Base-by-base conservation (phyloP, 1,139 yeast species). In the Yamadazyma taylorii region DNA sequence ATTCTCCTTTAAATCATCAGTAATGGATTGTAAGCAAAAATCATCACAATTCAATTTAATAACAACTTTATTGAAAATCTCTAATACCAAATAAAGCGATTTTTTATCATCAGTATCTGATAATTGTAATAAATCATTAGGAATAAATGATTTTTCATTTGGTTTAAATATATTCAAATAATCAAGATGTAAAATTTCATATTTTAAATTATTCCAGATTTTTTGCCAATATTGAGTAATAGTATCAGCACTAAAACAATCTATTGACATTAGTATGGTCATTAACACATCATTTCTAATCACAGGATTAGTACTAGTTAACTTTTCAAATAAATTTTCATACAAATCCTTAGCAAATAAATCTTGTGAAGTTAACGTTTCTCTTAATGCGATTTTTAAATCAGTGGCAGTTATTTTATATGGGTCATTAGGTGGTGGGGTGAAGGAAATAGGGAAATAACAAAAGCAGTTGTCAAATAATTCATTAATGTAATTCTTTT, bases 371-470 rank as follows among this genome's bases (percentile, higher is more conserved):
- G 89, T 71, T 31, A 92, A 73, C 6, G 87, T 85, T 26, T 46
- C 45, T 38, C 79, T 69, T 38, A 92, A 66, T 8, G 78, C 72
- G 7, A 52, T 33, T 52, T 87, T 88, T 47, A 92, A 70, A 37
- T 88, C 85, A 1, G 72, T 75, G 2, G 89, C 77, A 0, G 95
- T 79, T 43, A 89, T 86, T 43, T 82, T 80, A 56, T 89, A 88
- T 0, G 96, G 96, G 58, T 90, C 96, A 55, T 86, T 83, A 41
- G 85, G 80, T 1, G 97, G 96, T 2, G 98, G 97, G 42, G 81
- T 83, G 62, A 94, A 94, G 1, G 97, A 85, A 36, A 94, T 90
- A 4, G 99, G 99, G 63, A 90, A 94, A 63, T 94, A 94, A 59
- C 98, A 92, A 56, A 92, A 92, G 28, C 89, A 73, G 25, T 86